Evolutionary conservation across 768 basidiomycete genomes (phyloP).

Genomic region (Megacollybia marginata): DNA sequence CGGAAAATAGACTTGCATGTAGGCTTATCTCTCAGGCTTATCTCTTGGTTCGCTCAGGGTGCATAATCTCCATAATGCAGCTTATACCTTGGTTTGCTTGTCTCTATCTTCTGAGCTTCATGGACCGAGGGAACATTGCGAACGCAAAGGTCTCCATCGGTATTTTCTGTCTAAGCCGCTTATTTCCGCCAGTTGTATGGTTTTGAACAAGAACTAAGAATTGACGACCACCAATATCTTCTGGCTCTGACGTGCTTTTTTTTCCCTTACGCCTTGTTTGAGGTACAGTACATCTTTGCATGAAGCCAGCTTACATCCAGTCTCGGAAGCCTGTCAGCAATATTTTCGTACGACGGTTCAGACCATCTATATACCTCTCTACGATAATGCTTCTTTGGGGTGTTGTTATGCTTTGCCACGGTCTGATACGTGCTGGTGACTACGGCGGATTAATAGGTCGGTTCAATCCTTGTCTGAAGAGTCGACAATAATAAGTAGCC

Average conservation of each 20-base stretch:
- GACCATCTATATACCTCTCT: slow-evolving; percentile 75
- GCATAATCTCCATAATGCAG: too few species aligned
- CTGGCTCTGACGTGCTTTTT: slow-evolving; percentile 57
- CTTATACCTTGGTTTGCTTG: slow-evolving; percentile 66
- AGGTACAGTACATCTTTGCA: slow-evolving; percentile 28
- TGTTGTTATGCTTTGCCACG: slow-evolving; percentile 43
- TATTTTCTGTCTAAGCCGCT: too few species aligned
- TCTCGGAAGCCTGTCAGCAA: slow-evolving; percentile 47
- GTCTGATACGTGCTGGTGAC: too few species aligned
- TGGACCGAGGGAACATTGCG: slow-evolving; percentile 61
- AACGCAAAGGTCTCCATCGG: slow-evolving; percentile 51
- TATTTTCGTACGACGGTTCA: slow-evolving; percentile 60
- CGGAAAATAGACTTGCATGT: slow-evolving; percentile 60
- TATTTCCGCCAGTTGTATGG: slow-evolving; percentile 44
- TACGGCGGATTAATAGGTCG: too few species aligned
- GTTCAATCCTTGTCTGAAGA: too few species aligned
- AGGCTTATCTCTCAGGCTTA: too few species aligned
- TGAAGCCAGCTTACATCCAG: too few species aligned
- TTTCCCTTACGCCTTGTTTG: slow-evolving; percentile 66
- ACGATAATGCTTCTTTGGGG: slow-evolving; percentile 70
- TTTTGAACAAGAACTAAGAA: slow-evolving; percentile 48
- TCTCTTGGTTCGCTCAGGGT: too few species aligned
- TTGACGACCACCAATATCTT: slow-evolving; percentile 61
- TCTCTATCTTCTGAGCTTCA: slow-evolving; percentile 69
- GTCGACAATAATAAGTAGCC: too few species aligned